Percentiles rank a stretch among this genome's conserved stretches.
Conservation (phyloP, 164 flowering plant species). For the Vitis rotundifolia region DNA sequence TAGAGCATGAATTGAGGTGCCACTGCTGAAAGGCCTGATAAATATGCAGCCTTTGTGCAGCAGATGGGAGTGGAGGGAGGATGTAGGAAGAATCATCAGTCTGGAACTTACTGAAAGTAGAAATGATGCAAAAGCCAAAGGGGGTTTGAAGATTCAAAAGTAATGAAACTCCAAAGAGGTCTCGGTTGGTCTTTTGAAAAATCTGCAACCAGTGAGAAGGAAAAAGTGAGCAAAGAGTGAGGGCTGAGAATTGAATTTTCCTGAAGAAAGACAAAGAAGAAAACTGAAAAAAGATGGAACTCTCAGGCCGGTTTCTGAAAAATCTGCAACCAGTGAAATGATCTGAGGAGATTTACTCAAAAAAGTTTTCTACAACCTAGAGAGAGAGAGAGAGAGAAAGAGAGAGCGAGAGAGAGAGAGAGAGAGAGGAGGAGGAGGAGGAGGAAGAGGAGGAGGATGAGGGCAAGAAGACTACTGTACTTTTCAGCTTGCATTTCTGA, state of each 20-base stretch:
- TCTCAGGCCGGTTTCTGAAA: slow-evolving; percentile 5
- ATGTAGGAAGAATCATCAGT: neutral
- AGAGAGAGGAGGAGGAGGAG: too few species aligned
- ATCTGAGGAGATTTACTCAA: too few species aligned
- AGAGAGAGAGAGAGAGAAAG: too few species aligned
- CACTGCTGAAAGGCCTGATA: slow-evolving; percentile 28
- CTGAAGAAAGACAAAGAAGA: neutral
- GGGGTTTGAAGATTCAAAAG: neutral
- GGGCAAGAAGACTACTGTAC: too few species aligned
- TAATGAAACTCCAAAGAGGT: slow-evolving; percentile 3
- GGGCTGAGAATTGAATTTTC: neutral
- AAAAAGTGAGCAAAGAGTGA: neutral
- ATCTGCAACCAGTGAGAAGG: slow-evolving; percentile 33
- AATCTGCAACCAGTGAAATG: slow-evolving; percentile 13
- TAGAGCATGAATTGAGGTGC: neutral
- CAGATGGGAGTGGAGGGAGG: slow-evolving; percentile 9
- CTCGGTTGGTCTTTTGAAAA: slow-evolving; percentile 35
- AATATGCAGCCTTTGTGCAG: slow-evolving; percentile 42
- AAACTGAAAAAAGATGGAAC: neutral
- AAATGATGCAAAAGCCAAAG: neutral
- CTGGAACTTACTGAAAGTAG: neutral
- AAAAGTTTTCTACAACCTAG: too few species aligned
- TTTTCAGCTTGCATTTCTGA: neutral
- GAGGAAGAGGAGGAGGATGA: neutral
- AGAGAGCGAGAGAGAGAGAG: too few species aligned